Percentiles rank a stretch among this genome's conserved stretches.
These are phyloP conservation scores for Kluyveromyces wickerhamii DNA, from an alignment of 805 yeast species.

Conservation along the genomic window DNA sequence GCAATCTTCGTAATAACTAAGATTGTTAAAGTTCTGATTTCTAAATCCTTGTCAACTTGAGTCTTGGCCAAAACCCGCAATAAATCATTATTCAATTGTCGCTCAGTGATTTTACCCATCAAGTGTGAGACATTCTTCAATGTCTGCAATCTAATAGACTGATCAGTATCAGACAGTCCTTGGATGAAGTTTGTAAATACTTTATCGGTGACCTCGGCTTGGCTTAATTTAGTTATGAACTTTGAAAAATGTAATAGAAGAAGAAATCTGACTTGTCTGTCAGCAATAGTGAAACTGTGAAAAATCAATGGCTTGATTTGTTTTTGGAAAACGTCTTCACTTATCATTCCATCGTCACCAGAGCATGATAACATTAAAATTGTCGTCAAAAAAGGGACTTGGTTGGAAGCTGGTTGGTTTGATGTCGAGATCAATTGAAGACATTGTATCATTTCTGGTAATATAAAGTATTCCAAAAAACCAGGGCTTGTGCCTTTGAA, in stretches of 20 bases:
- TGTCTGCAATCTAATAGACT: constrained; percentile 73
- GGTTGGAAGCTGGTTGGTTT: constrained; percentile 7
- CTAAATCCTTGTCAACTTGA: constrained; percentile 26
- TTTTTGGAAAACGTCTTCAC: constrained; percentile 5
- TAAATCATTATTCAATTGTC: constrained; percentile 82
- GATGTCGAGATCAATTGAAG: constrained; percentile 21
- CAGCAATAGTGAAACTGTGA: constrained; percentile 54
- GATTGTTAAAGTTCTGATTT: constrained; percentile 28
- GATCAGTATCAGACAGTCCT: constrained; percentile 82
- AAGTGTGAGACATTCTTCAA: constrained; percentile 47
- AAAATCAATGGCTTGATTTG: constrained; percentile 51
- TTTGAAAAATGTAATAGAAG: constrained; percentile 56
- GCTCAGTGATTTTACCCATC: constrained; percentile 57
- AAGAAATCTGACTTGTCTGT: constrained; percentile 70
- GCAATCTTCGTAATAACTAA: constrained; percentile 20
- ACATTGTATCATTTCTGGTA: constrained; percentile 61
- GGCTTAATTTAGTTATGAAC: constrained; percentile 42
- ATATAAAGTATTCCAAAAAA: constrained; percentile 47
- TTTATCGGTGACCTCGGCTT: constrained; percentile 56
- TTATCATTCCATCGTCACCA: constrained; percentile 3
- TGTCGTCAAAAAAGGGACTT: constrained; percentile 7
- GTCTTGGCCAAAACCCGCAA: constrained; percentile 65
- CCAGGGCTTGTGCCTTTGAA: constrained; percentile 38
- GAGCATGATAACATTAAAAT: constrained; percentile 10
- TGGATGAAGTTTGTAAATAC: constrained; percentile 62